Percentiles rank a stretch among this genome's conserved stretches.
These are phyloP conservation scores for Arabidopsis suecica DNA, from an alignment of 345 rosid species.

Conservation along the genomic window DNA sequence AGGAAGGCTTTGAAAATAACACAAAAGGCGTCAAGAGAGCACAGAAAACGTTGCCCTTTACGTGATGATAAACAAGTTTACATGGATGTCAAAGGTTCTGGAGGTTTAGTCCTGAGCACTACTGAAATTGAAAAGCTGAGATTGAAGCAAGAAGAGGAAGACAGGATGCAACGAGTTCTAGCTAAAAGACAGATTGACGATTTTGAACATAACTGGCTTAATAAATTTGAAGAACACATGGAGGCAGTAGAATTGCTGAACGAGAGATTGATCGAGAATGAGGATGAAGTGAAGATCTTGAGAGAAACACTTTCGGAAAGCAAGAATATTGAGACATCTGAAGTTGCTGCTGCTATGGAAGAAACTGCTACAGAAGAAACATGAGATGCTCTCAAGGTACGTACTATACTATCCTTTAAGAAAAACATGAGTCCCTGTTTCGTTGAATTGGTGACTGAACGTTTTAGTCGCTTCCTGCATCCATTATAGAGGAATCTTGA, in stretches of 20 bases:
- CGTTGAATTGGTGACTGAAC: not conserved
- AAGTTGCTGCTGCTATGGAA: constrained; percentile 34
- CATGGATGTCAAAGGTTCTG: constrained; percentile 74
- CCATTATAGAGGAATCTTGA: constrained; percentile 11
- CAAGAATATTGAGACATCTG: constrained; percentile 42
- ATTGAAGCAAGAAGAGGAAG: constrained; percentile 74
- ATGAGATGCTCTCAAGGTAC: constrained; percentile 40
- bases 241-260: constrained; percentile 43
- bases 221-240: constrained; percentile 45
- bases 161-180: constrained; percentile 47
- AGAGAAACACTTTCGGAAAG: constrained; percentile 49
- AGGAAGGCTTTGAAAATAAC: constrained; percentile 78
- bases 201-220: constrained; percentile 52
- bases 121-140: constrained; percentile 71
- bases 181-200: constrained; percentile 60
- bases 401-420: constrained; percentile 26
- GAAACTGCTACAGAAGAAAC: constrained; percentile 39
- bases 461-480: not conserved
- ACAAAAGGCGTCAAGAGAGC: constrained; percentile 63
- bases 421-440: not conserved
- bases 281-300: constrained; percentile 49
- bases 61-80: constrained; percentile 67
- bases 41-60: constrained; percentile 57
- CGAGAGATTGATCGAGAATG: constrained; percentile 48
- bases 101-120: constrained; percentile 77